These are phyloP conservation scores for Trametes cingulata DNA, from an alignment of 768 basidiomycete species.

Conservation along the genomic window DNA sequence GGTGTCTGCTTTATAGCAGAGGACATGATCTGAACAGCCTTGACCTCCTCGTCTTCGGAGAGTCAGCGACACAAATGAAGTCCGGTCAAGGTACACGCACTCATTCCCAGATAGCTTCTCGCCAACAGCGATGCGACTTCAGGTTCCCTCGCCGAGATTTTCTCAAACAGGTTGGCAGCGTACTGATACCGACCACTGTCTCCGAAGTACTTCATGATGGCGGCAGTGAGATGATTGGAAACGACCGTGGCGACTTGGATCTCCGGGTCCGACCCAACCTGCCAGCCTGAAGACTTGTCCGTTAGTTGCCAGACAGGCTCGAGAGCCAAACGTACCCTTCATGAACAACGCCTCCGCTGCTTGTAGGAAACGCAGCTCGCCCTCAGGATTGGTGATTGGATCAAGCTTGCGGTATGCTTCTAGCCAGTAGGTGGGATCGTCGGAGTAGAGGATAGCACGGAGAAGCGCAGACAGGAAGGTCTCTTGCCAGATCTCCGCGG, in stretches of 20 bases:
- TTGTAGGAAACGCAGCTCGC: conserved; percentile 87
- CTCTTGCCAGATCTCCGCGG: conserved; percentile 94
- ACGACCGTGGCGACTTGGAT: conserved; percentile 97
- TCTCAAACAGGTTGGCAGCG: conserved; percentile 93
- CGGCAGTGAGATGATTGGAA: conserved; percentile 94
- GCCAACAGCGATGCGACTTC: conserved; percentile 89
- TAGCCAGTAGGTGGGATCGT: conserved; percentile 87
- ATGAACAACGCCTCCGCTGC: conserved; percentile 86
- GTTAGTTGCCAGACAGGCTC: too few relatives aligned
- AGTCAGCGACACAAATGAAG: not conserved
- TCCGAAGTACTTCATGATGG: conserved; percentile 95
- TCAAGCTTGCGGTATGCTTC: conserved; percentile 96
- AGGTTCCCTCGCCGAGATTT: conserved; percentile 79
- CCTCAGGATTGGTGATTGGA: conserved; percentile 87
- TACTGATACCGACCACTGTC: conserved; percentile 85
- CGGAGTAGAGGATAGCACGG: conserved; percentile 91
- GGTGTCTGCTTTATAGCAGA: conserved; percentile 81
- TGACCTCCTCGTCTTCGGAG: conserved; percentile 90
- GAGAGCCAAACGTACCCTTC: conserved; percentile 82
- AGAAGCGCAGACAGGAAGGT: conserved; percentile 93
- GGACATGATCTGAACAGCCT: conserved; percentile 93
- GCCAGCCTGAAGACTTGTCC: conserved; percentile 82
- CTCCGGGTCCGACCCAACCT: conserved; percentile 97
- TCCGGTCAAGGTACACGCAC: conserved; percentile 49
- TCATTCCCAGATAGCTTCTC: conserved; percentile 94